phyloP scores from a whole-genome alignment of 331 rosid species.

The Malus hybrid region DNA sequence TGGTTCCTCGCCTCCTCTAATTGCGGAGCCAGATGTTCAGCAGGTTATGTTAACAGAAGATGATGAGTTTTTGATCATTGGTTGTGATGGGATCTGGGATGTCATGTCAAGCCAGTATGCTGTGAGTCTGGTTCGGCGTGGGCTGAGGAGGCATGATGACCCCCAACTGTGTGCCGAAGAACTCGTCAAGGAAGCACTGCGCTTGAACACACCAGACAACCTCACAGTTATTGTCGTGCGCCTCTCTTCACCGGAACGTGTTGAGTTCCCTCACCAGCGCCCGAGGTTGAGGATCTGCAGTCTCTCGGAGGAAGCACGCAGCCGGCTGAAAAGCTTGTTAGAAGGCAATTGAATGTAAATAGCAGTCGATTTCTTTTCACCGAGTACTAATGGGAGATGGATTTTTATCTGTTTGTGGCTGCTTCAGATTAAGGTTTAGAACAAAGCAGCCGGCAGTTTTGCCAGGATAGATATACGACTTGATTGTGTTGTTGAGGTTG shows the following conservation, averaged over 20 bases:
- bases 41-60: constrained; percentile 52
- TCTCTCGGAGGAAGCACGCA: constrained; percentile 53
- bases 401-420: constrained; percentile 44
- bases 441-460: constrained; percentile 58
- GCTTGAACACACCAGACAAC: constrained; percentile 58
- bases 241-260: constrained; percentile 39
- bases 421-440: constrained; percentile 37
- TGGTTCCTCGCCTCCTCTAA: constrained; percentile 71
- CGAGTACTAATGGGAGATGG: constrained; percentile 6
- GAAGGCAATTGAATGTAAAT: constrained; percentile 48
- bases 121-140: constrained; percentile 79
- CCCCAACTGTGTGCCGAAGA: constrained; percentile 77
- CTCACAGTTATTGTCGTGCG: constrained; percentile 77
- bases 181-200: constrained; percentile 71
- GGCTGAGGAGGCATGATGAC: constrained; percentile 73
- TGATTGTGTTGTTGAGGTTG: constrained; percentile 7
- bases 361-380: constrained; percentile 4
- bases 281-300: constrained; percentile 50
- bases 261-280: constrained; percentile 36
- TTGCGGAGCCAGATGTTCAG: constrained; percentile 79
- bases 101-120: constrained; percentile 71
- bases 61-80: constrained; percentile 81
- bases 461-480: constrained; percentile 25
- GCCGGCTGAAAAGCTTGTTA: constrained; percentile 44
- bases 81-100: constrained; percentile 96